phyloP scores from a whole-genome alignment of 2,329 filamentous ascomycete species.

The Alternaria sp. region DNA sequence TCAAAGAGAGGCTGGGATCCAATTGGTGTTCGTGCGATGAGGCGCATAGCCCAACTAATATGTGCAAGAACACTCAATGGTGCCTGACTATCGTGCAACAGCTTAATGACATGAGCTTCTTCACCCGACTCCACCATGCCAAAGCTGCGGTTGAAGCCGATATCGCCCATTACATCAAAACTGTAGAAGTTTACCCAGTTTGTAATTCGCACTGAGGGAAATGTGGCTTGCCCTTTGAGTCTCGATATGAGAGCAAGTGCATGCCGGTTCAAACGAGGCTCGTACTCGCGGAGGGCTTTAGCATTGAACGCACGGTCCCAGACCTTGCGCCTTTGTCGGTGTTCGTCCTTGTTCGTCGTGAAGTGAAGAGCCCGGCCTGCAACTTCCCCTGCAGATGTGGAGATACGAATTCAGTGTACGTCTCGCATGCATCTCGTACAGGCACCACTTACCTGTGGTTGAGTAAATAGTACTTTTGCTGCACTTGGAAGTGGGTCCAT shows the following conservation, averaged over 20 bases:
- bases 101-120: conserved; percentile 38
- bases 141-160: conserved; percentile 55
- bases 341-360: conserved; percentile 41
- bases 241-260: conserved; percentile 35
- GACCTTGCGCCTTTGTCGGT: conserved; percentile 40
- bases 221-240: conserved; percentile 31
- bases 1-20: conserved; percentile 34
- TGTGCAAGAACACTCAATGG: conserved; percentile 33
- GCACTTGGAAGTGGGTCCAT: conserved; percentile 42
- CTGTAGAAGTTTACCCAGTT: conserved; percentile 53
- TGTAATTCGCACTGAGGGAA: conserved; percentile 37
- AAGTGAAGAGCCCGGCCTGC: conserved; percentile 36
- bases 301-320: conserved; percentile 49
- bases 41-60: conserved; percentile 30
- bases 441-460: background rate
- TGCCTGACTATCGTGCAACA: conserved; percentile 37
- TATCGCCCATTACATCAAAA: conserved; percentile 61
- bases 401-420: too few relatives aligned
- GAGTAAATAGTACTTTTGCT: conserved; percentile 43
- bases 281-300: conserved; percentile 48
- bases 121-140: conserved; percentile 46
- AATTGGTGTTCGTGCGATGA: conserved; percentile 26
- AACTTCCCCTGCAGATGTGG: conserved; percentile 13
- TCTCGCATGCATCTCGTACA: too few relatives aligned
- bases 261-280: conserved; percentile 46